Evolutionary conservation across 2,329 filamentous ascomycete species (phyloP), one percentile per base, ranked within the genome.

Genomic region (Fusarium phyllophilum): DNA sequence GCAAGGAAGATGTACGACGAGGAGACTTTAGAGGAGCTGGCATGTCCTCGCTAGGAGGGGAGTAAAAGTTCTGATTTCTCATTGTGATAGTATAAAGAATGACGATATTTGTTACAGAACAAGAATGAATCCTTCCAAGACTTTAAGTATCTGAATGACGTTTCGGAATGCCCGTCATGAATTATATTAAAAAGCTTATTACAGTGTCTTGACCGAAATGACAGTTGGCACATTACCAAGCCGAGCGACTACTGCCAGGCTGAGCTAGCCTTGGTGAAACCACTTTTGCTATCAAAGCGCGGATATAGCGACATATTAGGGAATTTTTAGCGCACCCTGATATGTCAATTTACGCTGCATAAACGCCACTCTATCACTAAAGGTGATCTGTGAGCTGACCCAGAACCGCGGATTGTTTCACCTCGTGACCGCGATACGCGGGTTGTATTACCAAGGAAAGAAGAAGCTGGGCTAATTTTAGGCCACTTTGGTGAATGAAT

Each of bases 241-340:
- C 24, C 13, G 33, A 31, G 24, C 33, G 11, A 29, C 42, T 22
- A 31, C 34, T 29, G 18, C 12, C 42, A 24, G 42, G 33, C 56
- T 51, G 56, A 59, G 26, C 42, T 51, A 51, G 8, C 13, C 17
- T 51, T 31, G 18, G 24, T 59, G 42, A 59, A 59, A 51, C 56
- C 15, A n/a, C 22, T n/a, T n/a, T 36, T 29, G 20, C 26, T n/a
- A n/a, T 20, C 26, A 36, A n/a, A 38, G 42, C 42, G 34, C 24
- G 13, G 20, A 31, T 15, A 31, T 15, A 51, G 38, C n/a, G 38
- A 57, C 26, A 3, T 31, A 6, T 33, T 24, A 34, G n/a, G 15
- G 15, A 4, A 8, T 31, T n/a, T n/a, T 26, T 51, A 42, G 42
- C 31, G 42, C 31, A n/a, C 20, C 36, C 36, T 55, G 20, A n/a